Base-by-base conservation (phyloP, 768 basidiomycete species). In the Cystobasidium onofrii region DNA sequence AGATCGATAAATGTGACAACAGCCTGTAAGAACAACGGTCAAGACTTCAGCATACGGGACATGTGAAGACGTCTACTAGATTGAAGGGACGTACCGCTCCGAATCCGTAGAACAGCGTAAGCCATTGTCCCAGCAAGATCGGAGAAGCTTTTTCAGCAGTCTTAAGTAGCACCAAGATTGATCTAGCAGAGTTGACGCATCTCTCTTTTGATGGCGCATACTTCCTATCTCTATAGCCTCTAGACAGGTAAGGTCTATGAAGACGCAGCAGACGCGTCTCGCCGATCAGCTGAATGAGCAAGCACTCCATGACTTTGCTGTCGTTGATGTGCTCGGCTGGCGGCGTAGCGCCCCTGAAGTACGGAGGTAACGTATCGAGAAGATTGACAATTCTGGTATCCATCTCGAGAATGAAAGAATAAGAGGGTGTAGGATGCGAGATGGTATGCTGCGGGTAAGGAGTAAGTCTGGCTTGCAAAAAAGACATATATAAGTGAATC, bases 1-100 rank as follows among this genome's bases (percentile, higher is more conserved):
- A 75, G 54, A 41, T 75, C 74, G 36, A 75, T 71, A 61, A 75
- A 75, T 1, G 69, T 60, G 17, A 75, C 74, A 33, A 75, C 54
- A 67, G 41, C 54, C 69, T 71, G 7, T 15, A 60, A 15, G 25
- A 6, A 50, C 10, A 15, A 27, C 25, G 29, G n/a, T n/a, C n/a
- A n/a, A n/a, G n/a, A n/a, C n/a, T n/a, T n/a, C n/a, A n/a, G n/a
- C n/a, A n/a, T n/a, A n/a, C n/a, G n/a, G n/a, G n/a, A n/a, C n/a
- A n/a, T n/a, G n/a, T n/a, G n/a, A n/a, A n/a, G n/a, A n/a, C n/a
- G n/a, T n/a, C n/a, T n/a, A n/a, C n/a, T n/a, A n/a, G 57, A 6
- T 6, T 27, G 31, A 20, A n/a, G 18, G 18, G 1, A 62, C 73
- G 10, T 43, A 74, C 73, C 18, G 74, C 67, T 1, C 52, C 70